Percentiles rank a stretch among this genome's conserved stretches.
These are phyloP conservation scores for Pulveroboletus frians DNA, from an alignment of 768 basidiomycete genomes.

Conservation along the genomic window DNA sequence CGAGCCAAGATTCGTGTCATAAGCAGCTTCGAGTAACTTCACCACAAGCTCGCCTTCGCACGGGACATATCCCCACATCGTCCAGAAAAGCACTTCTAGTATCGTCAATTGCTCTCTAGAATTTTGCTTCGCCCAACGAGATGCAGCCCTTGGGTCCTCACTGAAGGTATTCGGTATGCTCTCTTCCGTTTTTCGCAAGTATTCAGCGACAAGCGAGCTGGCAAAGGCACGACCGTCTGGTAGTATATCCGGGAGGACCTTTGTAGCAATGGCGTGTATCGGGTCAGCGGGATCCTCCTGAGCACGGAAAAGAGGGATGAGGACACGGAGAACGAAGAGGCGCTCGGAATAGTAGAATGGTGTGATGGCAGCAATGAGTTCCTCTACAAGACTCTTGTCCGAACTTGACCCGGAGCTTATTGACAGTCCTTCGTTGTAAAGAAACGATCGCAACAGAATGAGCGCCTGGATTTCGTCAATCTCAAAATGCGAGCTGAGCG, in stretches of 20 bases:
- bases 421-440: slow-evolving; percentile 72
- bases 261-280: slow-evolving; percentile 48
- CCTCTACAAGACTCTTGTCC: slow-evolving; percentile 32
- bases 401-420: slow-evolving; percentile 41
- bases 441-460: slow-evolving; percentile 67
- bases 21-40: slow-evolving; percentile 60
- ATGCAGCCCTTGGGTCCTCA: slow-evolving; percentile 53
- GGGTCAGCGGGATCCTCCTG: slow-evolving; percentile 53
- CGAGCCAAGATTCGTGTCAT: slow-evolving; percentile 59
- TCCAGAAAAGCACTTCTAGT: slow-evolving; percentile 85
- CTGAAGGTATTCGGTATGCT: slow-evolving; percentile 40
- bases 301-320: slow-evolving; percentile 73
- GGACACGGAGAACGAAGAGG: slow-evolving; percentile 59
- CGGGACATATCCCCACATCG: slow-evolving; percentile 71
- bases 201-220: slow-evolving; percentile 53
- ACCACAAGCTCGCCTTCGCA: slow-evolving; percentile 62
- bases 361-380: slow-evolving; percentile 59
- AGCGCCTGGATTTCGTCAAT: slow-evolving; percentile 82
- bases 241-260: slow-evolving; percentile 54
- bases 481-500: slow-evolving; percentile 66
- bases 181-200: slow-evolving; percentile 47
- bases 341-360: slow-evolving; percentile 82
- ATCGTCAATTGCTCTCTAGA: slow-evolving; percentile 72
- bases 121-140: slow-evolving; percentile 72
- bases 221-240: slow-evolving; percentile 64